Evolutionary conservation across 2,329 filamentous ascomycete genomes (phyloP), one percentile per base, ranked within the genome.

Genomic region (Aspergillus tamarii): DNA sequence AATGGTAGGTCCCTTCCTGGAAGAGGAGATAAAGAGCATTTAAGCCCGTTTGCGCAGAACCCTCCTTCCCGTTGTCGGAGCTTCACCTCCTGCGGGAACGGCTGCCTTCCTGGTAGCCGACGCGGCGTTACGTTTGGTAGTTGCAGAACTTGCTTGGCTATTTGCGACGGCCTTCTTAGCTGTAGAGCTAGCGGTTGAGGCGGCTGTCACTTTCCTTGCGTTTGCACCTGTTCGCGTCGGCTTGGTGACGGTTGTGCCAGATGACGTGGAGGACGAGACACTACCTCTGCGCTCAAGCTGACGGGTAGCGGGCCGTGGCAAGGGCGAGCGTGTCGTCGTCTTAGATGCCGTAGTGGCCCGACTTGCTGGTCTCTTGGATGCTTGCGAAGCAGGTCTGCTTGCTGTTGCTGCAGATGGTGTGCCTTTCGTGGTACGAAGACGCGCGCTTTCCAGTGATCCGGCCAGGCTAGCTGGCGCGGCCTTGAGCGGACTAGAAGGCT

Each of bases 401-500:
- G 74, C 74, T 61, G 69, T 74, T 46, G 68, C 65, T 4, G 72
- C 57, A 7, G 73, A 70, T 1, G 72, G 69, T 7, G 73, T 71
- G 45, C 63, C 68, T 57, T 68, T 68, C 26, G 68, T 73, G 19
- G 72, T 66, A 41, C 72, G 68, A 26, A 72, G 65, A 23, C 67
- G 69, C 39, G 72, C 67, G 45, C 62, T 53, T 43, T 62, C 55
- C 21, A 67, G 64, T 30, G 67, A 64, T 21, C 67, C 67, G 0
- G 68, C 55, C 9, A 62, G 26, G 52, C 66, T 69, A 19, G 69
- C 66, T 1, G 73, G 68, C 8, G 73, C 68, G 19, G 72, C 72
- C 46, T 78, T 78, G 23, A 79, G 68, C 19, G 77, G 77, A 57
- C 77, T 80, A 2, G 81, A 80, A 3, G 78, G 80, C 72, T 91